phyloP scores from a whole-genome alignment of 2,329 filamentous ascomycete species.

The Neofusicoccum parvum region DNA sequence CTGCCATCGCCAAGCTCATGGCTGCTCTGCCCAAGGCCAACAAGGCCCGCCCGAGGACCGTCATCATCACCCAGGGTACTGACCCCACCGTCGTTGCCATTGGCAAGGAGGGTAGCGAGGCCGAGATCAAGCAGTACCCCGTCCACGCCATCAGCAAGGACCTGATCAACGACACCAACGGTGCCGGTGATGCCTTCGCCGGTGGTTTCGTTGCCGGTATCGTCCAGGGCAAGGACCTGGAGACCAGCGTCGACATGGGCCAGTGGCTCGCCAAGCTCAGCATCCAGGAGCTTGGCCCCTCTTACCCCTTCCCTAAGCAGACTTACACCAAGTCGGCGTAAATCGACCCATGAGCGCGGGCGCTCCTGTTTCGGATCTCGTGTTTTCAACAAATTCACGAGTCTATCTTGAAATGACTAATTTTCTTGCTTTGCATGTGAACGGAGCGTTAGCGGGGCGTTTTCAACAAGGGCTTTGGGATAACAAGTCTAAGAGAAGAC shows the following conservation, averaged over 20 bases:
- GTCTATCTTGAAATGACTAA: background rate
- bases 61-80: constrained; percentile 94
- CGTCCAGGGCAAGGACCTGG: constrained; percentile 78
- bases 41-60: constrained; percentile 76
- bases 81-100: constrained; percentile 82
- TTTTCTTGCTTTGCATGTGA: constrained; percentile 1
- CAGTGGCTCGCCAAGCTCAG: constrained; percentile 95
- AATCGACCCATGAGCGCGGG: constrained; percentile 31
- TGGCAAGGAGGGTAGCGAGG: constrained; percentile 65
- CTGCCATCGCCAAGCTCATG: constrained; percentile 81
- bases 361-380: constrained; percentile 43
- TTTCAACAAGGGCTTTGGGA: background rate
- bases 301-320: constrained; percentile 43
- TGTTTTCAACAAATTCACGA: constrained; percentile 13
- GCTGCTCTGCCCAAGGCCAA: constrained; percentile 93
- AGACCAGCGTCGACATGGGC: constrained; percentile 82
- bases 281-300: constrained; percentile 89
- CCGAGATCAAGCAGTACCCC: constrained; percentile 72
- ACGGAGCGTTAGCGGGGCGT: constrained; percentile 13
- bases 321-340: constrained; percentile 34
- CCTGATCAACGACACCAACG: constrained; percentile 93
- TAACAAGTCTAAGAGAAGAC: background rate
- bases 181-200: constrained; percentile 94
- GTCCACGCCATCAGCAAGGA: constrained; percentile 77
- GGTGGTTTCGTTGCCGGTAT: constrained; percentile 91